Base-by-base conservation (phyloP, 371 early-diverging fungal species). In the Mucor racemosus region DNA sequence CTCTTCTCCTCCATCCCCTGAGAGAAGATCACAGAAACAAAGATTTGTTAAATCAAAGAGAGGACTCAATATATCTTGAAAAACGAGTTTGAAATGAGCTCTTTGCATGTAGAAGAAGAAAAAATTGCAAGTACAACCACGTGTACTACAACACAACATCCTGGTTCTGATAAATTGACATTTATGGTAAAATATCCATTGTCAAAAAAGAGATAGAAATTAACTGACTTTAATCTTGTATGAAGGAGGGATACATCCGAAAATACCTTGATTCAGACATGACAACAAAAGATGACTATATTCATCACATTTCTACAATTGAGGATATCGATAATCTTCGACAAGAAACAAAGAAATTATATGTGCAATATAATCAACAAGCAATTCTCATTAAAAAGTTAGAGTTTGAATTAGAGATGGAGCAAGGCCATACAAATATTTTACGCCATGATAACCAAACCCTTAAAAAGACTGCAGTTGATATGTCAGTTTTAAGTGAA, bases 351-450 rank as follows among this genome's bases (percentile, higher is more conserved):
- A 71, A 66, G 53, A 76, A 80, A 48, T 71, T 84, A 7, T 39
- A 75, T 54, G 77, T 76, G 39, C 77, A 69, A 48, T 75, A 75
- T 38, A 59, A 69, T 36, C 58, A 77, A 26, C 81, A 85, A 50
- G 77, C 79, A 53, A 65, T 71, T 7, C 62, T 68, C 14, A 74
- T 89, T 50, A 86, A 88, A 65, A 87, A 87, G 53, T 71, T 87
- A 15, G 79, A 84, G 33, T 86, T 88, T 68, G 90, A 91, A 53
- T 65, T 91, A 46, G 90, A 91, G 59, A 86, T 89, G 77, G 91
- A 88, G 56, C 84, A 86, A 50, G 91, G 91, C 3, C 88, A 89
- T 57, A 84, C 84, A 40, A 89, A 88, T 56, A 88, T 89, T 21
- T 75, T 89, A 21, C 78, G 87, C 38, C 87, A 89, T 72, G 91